A percentile compares a stretch with the other conserved stretches of the same genome.
These are phyloP conservation scores for Claviceps maximensis DNA, from an alignment of 2,329 filamentous ascomycete species.

Conservation along the genomic window DNA sequence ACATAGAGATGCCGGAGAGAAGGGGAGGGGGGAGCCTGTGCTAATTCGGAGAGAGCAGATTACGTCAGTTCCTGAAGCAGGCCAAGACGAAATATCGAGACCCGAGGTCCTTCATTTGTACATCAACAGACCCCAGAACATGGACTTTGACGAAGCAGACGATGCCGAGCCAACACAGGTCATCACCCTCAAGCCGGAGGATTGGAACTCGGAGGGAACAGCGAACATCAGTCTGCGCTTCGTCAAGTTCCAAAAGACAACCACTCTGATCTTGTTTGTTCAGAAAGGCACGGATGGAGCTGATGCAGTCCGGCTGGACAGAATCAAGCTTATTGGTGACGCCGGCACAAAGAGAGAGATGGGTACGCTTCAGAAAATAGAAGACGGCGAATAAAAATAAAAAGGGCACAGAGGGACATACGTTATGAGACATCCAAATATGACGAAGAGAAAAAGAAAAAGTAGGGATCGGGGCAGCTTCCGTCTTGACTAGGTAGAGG, in stretches of 20 bases:
- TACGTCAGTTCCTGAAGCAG: constrained; percentile 61
- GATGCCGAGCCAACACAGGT: constrained; percentile 69
- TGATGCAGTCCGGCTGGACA: constrained; percentile 75
- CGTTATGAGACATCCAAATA: neutral
- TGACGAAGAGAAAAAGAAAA: neutral
- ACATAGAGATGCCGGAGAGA: no score
- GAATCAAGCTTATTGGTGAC: constrained; percentile 72
- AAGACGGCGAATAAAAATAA: constrained; percentile 47
- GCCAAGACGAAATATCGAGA: constrained; percentile 64
- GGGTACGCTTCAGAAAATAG: constrained; percentile 92
- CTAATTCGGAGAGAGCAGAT: constrained; percentile 39
- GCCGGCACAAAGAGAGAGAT: constrained; percentile 82
- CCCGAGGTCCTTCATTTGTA: constrained; percentile 77
- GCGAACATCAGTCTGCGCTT: constrained; percentile 65
- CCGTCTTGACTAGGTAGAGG: no score
- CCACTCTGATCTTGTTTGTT: constrained; percentile 75
- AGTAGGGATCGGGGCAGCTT: neutral
- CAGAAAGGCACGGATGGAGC: constrained; percentile 71
- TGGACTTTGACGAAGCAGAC: constrained; percentile 92
- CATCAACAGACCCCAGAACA: constrained; percentile 75
- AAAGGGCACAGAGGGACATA: neutral
- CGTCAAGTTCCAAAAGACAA: constrained; percentile 95
- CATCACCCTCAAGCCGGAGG: constrained; percentile 57
- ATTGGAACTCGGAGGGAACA: constrained; percentile 74
- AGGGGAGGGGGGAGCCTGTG: neutral